phyloP scores from a whole-genome alignment of 2,329 filamentous ascomycete genomes.

The Epichloe scottii region DNA sequence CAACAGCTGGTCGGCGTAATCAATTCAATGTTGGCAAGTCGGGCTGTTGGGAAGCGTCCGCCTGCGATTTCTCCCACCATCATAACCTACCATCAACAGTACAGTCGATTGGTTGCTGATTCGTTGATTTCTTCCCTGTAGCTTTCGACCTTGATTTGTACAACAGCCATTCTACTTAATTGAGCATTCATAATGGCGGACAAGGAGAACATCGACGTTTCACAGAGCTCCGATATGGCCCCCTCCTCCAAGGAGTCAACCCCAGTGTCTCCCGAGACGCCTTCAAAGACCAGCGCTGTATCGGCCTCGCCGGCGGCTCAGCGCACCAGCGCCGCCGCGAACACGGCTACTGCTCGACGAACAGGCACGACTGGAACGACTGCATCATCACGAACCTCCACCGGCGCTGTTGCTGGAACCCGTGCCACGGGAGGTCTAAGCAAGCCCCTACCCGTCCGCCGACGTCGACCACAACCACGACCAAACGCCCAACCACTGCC shows the following conservation, averaged over 20 bases:
- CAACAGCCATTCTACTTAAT: neutral
- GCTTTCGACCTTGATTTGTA: neutral
- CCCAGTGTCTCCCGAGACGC: constrained; percentile 20
- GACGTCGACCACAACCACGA: constrained; percentile 15
- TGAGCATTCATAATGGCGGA: constrained; percentile 29
- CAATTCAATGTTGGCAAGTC: neutral
- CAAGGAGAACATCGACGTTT: constrained; percentile 31
- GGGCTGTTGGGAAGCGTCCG: neutral
- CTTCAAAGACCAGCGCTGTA: constrained; percentile 20
- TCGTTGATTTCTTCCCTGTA: neutral
- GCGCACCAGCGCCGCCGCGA: constrained; percentile 21
- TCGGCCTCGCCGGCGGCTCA: constrained; percentile 20
- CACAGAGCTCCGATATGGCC: constrained; percentile 29
- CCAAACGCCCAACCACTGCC: constrained; percentile 20
- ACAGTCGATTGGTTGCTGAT: neutral
- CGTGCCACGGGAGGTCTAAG: constrained; percentile 19
- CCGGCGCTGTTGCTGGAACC: constrained; percentile 2
- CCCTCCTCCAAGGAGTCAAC: constrained; percentile 16
- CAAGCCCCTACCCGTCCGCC: constrained; percentile 38
- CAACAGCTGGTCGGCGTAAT: neutral
- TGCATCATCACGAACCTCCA: constrained; percentile 10
- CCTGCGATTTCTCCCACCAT: neutral
- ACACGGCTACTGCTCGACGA: constrained; percentile 23
- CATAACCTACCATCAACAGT: neutral
- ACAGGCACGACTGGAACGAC: constrained; percentile 18